Evolutionary conservation across 192 early-diverging fungal species (phyloP).

Genomic region (Haplosporangium gracile): DNA sequence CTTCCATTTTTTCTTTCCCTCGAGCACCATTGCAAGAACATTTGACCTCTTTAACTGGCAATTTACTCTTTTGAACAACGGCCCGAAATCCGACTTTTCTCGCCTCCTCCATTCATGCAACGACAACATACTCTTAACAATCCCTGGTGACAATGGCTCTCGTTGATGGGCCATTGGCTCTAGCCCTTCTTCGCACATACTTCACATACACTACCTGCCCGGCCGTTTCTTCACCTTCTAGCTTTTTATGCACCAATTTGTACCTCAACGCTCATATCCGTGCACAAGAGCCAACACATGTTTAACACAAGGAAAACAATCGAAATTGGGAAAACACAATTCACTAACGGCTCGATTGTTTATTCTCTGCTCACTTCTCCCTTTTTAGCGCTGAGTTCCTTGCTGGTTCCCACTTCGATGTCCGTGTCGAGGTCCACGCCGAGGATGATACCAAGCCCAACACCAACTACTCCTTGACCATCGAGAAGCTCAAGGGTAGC

Average conservation of each 20-base stretch:
- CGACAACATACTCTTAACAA: no score
- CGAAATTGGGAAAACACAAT: background rate
- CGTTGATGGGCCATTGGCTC: no score
- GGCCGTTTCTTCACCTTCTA: background rate
- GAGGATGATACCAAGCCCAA: conserved; percentile 59
- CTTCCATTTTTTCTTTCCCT: conserved; percentile 6
- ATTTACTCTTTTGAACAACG: no score
- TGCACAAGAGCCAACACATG: background rate
- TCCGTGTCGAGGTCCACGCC: conserved; percentile 72
- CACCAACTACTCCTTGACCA: conserved; percentile 61
- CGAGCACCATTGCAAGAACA: background rate
- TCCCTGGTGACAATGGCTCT: no score
- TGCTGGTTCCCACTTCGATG: conserved; percentile 69
- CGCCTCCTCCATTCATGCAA: no score
- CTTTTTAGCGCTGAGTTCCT: conserved; percentile 65
- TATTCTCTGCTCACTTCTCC: background rate
- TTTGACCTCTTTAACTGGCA: no score
- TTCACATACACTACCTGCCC: background rate
- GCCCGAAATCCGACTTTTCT: no score
- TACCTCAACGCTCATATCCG: background rate
- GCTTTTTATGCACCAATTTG: background rate
- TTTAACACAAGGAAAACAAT: background rate
- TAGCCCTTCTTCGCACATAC: no score
- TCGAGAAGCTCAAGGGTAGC: conserved; percentile 54
- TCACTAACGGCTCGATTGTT: background rate